Conservation (phyloP, 2,329 filamentous ascomycete species). For the Colletotrichum sp. region DNA sequence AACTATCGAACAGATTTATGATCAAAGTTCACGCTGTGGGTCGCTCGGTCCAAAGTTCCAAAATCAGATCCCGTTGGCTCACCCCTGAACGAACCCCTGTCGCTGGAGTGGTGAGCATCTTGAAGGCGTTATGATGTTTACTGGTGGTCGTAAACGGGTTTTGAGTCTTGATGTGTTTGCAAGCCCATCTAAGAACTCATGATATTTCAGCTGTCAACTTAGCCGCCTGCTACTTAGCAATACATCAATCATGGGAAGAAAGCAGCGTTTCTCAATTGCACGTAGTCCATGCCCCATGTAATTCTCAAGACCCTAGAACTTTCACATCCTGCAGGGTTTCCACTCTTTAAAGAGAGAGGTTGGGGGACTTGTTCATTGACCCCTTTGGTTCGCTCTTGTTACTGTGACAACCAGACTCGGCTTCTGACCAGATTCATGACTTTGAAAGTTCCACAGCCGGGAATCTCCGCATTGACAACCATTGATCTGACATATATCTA, state of each 20-base stretch:
- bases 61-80: not conserved
- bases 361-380: not conserved
- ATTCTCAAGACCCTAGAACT: not conserved
- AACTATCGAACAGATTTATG: not conserved
- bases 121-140: not conserved
- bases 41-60: not conserved
- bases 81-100: not conserved
- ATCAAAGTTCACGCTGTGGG: not conserved
- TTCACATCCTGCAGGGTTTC: not conserved
- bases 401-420: not conserved
- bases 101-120: not conserved
- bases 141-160: not conserved
- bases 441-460: not conserved
- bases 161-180: not conserved
- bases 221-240: not conserved
- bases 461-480: not conserved
- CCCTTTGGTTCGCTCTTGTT: not conserved
- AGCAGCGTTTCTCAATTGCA: not conserved
- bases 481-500: not conserved
- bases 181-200: not conserved
- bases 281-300: accelerated
- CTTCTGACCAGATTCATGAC: not conserved
- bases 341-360: not conserved
- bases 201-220: not conserved
- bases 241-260: not conserved